Conservation (phyloP, 164 flowering plant species). For the Vitis rupestris region DNA sequence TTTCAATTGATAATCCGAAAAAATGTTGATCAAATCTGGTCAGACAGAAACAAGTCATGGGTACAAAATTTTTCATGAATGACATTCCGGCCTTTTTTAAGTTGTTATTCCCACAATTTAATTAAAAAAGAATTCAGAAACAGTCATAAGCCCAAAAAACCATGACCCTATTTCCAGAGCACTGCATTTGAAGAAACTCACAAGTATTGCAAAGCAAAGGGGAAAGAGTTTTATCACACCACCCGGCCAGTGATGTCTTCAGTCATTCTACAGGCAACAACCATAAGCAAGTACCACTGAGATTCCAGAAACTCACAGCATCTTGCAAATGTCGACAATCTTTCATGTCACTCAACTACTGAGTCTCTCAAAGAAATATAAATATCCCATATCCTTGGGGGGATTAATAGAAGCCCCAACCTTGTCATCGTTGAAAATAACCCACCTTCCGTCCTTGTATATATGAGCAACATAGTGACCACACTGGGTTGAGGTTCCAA, state of each 20-base stretch:
- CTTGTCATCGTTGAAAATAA: slow-evolving; percentile 85
- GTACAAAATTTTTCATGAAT: too few relatives aligned
- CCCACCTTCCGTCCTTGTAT: slow-evolving; percentile 88
- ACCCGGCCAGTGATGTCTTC: neutral
- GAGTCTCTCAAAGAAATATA: slow-evolving; percentile 90
- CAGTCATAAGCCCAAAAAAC: too few relatives aligned
- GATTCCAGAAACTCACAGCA: neutral
- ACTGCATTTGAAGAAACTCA: too few relatives aligned
- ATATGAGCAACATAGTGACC: slow-evolving; percentile 99
- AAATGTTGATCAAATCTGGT: too few relatives aligned
- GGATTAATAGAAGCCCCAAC: slow-evolving; percentile 87
- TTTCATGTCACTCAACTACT: slow-evolving; percentile 22
- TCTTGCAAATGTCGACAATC: neutral
- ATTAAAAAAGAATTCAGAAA: too few relatives aligned
- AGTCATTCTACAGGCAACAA: neutral
- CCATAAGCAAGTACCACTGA: neutral
- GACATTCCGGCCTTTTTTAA: too few relatives aligned
- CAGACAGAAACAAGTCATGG: too few relatives aligned
- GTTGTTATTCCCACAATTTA: too few relatives aligned
- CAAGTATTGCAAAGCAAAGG: too few relatives aligned
- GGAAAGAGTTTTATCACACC: too few relatives aligned
- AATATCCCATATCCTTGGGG: slow-evolving; percentile 95
- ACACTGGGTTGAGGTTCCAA: slow-evolving; percentile 95
- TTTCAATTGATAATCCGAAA: too few relatives aligned
- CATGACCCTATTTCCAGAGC: too few relatives aligned